These are phyloP conservation scores for Tetraselmis chui DNA, from an alignment of 139 green algal genomes.

Conservation along the genomic window DNA sequence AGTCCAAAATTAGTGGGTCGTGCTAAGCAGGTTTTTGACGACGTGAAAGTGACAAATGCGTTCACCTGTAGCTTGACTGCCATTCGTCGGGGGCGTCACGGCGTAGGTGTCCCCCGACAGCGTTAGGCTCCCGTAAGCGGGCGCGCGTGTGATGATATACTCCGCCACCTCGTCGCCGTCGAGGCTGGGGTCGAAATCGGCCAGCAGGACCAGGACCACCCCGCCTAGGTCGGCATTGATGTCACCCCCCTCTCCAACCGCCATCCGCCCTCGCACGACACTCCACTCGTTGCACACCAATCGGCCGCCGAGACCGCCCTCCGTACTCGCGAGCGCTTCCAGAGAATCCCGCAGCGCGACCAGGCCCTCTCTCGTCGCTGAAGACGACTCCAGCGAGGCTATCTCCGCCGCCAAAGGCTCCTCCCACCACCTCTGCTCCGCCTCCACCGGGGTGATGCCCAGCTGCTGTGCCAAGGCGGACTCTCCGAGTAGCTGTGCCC, in stretches of 20 bases:
- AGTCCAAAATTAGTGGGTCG: too few relatives aligned
- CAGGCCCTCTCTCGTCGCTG: background rate
- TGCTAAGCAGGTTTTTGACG: too few relatives aligned
- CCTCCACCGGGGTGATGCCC: background rate
- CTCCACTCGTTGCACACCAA: background rate
- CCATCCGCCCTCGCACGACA: background rate
- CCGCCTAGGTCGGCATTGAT: background rate
- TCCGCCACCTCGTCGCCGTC: background rate
- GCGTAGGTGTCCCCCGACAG: background rate
- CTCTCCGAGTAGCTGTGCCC: background rate
- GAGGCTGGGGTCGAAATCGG: background rate
- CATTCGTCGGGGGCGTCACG: too few relatives aligned
- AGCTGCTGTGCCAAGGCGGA: background rate
- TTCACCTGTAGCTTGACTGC: too few relatives aligned
- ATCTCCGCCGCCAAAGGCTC: background rate
- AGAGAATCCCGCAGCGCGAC: background rate
- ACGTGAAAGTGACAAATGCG: too few relatives aligned
- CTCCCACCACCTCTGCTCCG: background rate
- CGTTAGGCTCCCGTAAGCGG: background rate
- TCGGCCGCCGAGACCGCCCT: background rate
- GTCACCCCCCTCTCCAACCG: background rate
- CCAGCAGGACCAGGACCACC: background rate
- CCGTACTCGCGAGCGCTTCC: background rate
- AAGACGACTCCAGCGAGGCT: background rate
- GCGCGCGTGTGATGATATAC: background rate